Conservation (phyloP, 768 basidiomycete genomes). For the Leucosporidium scottii region DNA sequence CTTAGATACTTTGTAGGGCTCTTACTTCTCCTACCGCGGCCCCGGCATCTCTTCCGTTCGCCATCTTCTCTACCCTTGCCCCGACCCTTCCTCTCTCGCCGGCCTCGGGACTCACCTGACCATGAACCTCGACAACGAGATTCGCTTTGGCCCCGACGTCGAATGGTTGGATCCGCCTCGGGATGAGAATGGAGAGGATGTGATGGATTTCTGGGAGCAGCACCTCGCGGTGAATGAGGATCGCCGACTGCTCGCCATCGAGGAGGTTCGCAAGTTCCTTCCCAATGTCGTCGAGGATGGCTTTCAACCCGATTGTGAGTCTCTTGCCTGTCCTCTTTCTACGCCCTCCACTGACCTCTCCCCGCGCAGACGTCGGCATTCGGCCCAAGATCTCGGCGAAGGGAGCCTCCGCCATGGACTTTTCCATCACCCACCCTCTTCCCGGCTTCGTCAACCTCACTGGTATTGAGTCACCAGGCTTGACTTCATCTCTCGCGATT, state of each 20-base stretch:
- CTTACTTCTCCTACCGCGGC: conserved; percentile 51
- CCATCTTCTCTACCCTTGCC: conserved; percentile 87
- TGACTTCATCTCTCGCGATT: conserved; percentile 74
- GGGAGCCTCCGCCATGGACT: conserved; percentile 60
- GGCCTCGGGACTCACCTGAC: conserved; percentile 82
- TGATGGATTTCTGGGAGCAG: conserved; percentile 67
- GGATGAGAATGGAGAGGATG: conserved; percentile 42
- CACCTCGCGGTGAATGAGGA: conserved; percentile 61
- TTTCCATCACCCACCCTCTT: conserved; percentile 42
- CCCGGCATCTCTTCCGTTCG: conserved; percentile 61
- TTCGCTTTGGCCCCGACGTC: conserved; percentile 87
- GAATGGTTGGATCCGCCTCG: conserved; percentile 63
- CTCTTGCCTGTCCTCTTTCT: neutral
- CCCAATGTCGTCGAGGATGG: conserved; percentile 57
- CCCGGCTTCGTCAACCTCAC: conserved; percentile 65
- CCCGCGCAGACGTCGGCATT: conserved; percentile 38
- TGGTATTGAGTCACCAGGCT: conserved; percentile 87
- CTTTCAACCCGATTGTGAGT: conserved; percentile 66
- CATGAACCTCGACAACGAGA: conserved; percentile 70
- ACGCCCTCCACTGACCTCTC: neutral
- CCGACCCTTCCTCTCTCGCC: conserved; percentile 54
- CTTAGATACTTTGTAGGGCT: neutral
- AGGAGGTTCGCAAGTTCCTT: conserved; percentile 66
- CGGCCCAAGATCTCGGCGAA: conserved; percentile 79
- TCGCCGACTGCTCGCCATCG: conserved; percentile 56